Percentiles rank a stretch among this genome's conserved stretches.
phyloP scores from a whole-genome alignment of 345 rosid species.

The Hibiscus tridactylites region DNA sequence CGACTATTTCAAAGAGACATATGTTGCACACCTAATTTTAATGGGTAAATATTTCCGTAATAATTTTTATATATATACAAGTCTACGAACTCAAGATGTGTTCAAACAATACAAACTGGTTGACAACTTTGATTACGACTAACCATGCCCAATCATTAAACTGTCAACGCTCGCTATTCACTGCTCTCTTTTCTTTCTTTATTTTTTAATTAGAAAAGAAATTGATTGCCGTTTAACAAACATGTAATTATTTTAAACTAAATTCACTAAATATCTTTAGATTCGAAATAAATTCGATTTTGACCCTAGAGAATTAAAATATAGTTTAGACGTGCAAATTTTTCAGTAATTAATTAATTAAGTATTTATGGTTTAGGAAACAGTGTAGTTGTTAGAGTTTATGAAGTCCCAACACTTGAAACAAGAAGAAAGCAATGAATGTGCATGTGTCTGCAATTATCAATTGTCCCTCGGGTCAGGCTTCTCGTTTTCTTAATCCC shows the following conservation, averaged over 20 bases:
- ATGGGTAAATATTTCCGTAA: too few relatives aligned
- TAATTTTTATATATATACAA: too few relatives aligned
- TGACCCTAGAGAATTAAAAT: background rate
- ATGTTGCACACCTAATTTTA: too few relatives aligned
- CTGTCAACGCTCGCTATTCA: background rate
- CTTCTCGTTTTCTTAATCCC: background rate
- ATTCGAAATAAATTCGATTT: background rate
- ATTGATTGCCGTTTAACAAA: too few relatives aligned
- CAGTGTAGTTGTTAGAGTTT: background rate
- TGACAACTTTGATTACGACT: background rate
- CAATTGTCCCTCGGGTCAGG: background rate
- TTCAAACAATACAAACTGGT: too few relatives aligned
- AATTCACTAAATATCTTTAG: background rate
- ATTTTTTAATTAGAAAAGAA: too few relatives aligned
- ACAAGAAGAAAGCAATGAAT: slow-evolving; percentile 21
- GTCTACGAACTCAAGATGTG: too few relatives aligned
- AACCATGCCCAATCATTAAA: background rate
- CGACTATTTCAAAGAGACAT: too few relatives aligned
- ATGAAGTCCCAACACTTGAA: slow-evolving; percentile 12
- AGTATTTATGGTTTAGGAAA: background rate
- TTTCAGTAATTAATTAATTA: slow-evolving; percentile 1
- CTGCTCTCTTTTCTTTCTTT: background rate
- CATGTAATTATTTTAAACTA: too few relatives aligned
- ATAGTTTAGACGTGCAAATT: background rate
- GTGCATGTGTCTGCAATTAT: slow-evolving; percentile 25